Evolutionary conservation across 805 yeast genomes (phyloP).

Genomic region (Saccharomycopsis babjevae): DNA sequence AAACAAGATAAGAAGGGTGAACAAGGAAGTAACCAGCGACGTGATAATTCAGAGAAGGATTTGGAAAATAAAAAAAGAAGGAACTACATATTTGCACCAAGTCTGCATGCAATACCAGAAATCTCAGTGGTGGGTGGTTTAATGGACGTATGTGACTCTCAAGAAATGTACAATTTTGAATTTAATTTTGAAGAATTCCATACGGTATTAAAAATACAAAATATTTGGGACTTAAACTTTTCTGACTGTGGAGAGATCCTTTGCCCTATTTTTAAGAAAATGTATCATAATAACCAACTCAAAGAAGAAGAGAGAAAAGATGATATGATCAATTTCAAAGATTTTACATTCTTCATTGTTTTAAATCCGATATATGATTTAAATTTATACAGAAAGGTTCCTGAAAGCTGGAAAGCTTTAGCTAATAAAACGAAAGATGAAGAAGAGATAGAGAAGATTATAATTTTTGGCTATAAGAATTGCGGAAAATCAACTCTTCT

Average conservation of each 20-base stretch:
- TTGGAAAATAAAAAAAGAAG: background rate
- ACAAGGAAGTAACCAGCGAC: background rate
- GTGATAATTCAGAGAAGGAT: constrained; percentile 20
- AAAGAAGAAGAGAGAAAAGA: background rate
- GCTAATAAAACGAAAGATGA: background rate
- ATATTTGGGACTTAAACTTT: constrained; percentile 20
- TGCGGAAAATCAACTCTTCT: constrained; percentile 47
- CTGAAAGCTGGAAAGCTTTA: constrained; percentile 6
- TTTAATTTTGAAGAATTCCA: constrained; percentile 2
- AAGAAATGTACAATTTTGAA: constrained; percentile 22
- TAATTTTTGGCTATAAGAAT: constrained; percentile 43
- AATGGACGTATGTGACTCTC: constrained; percentile 1
- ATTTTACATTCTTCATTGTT: constrained; percentile 19
- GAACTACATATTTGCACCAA: constrained; percentile 25
- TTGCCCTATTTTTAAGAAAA: constrained; percentile 34
- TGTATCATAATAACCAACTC: constrained; percentile 24
- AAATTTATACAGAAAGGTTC: constrained; percentile 1
- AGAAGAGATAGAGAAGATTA: constrained; percentile 19
- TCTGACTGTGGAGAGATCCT: constrained; percentile 23
- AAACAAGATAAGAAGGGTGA: background rate
- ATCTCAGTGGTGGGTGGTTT: constrained; percentile 28
- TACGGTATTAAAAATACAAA: constrained; percentile 19
- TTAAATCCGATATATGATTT: constrained; percentile 17
- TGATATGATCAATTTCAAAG: constrained; percentile 5
- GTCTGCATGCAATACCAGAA: constrained; percentile 29